Percentiles rank a stretch among this genome's conserved stretches.
Conservation (phyloP, 257 asterid species). For the Gentiana macrophylla region DNA sequence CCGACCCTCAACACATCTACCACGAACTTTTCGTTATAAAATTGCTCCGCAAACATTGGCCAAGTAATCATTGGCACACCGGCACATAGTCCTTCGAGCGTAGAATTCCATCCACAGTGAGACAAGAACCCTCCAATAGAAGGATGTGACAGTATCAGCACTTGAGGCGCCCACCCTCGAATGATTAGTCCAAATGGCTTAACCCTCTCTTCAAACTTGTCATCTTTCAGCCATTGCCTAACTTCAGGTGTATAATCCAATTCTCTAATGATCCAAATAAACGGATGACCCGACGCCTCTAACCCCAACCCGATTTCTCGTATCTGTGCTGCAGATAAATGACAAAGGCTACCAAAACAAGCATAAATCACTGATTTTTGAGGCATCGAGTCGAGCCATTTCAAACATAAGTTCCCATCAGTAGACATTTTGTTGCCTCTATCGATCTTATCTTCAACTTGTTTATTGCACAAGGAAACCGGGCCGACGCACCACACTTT, state of each 20-base stretch:
- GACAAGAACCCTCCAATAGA: constrained; percentile 30
- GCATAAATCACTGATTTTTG: constrained; percentile 25
- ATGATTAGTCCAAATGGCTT: constrained; percentile 21
- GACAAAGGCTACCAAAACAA: constrained; percentile 36
- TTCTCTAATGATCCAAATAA: constrained; percentile 30
- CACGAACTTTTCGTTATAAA: constrained; percentile 22
- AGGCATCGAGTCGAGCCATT: constrained; percentile 31
- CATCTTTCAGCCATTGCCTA: constrained; percentile 21
- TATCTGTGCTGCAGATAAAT: constrained; percentile 20
- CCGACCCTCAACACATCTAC: constrained; percentile 24
- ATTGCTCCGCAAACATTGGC: constrained; percentile 36
- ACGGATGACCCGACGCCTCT: constrained; percentile 22
- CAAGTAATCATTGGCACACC: constrained; percentile 32
- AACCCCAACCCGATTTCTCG: constrained; percentile 35
- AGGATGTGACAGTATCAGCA: constrained; percentile 29
- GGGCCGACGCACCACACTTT: constrained; percentile 55
- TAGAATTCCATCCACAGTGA: constrained; percentile 50
- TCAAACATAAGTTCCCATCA: constrained; percentile 10
- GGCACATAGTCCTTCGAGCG: constrained; percentile 23
- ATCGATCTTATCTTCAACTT: constrained; percentile 16
- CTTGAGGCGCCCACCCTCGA: constrained; percentile 42
- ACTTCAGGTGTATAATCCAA: constrained; percentile 12
- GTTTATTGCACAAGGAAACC: constrained; percentile 20
- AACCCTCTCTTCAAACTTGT: constrained; percentile 19
- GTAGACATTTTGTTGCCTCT: constrained; percentile 31